Evolutionary conservation across 2,329 filamentous ascomycete species (phyloP), one percentile per base, ranked within the genome.

Genomic region (Cercospora sesami): DNA sequence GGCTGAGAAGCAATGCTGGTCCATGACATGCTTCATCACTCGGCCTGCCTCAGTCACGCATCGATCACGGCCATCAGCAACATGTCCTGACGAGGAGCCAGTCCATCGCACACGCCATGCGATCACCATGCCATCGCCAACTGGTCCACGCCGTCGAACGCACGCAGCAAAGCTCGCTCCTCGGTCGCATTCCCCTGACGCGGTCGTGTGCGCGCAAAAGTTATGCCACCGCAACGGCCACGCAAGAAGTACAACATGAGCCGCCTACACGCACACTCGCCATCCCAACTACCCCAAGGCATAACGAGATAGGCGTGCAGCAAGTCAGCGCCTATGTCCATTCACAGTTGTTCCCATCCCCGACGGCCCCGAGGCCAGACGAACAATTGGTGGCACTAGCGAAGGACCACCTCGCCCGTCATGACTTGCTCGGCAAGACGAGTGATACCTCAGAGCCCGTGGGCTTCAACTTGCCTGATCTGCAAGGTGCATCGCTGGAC

Each of bases 301-400:
- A 91, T 83, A 99, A 96, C 81, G 91, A 96, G 73, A 94, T 99
- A 74, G 93, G 92, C 63, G 92, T 99, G 45, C 95, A 99, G 81
- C 94, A 98, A 76, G 83, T 99, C 73, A 97, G 93, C 83, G 85
- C 86, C 68, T 86, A 94, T 82, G 85, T 99, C 55, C 92, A 94
- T 79, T 78, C 86, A 1, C 95, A 98, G 80, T 82, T 99, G 51
- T 99, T 99, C 76, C 81, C 83, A 45, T 80, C 84, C 10, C 76
- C 79, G 26, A 79, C 77, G 3, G 82, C 87, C 3, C 81, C 87
- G 48, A 87, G 92, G 68, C 87, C 98, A 5, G 88, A 98, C 48
- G 81, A 86, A 53, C 87, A 93, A 67, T 87, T 99, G 7, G 87
- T 98, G 42, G 83, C 90, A 12, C 85, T 99, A 16, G 90, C 95